A percentile compares a stretch with the other conserved stretches of the same genome.
Conservation (phyloP, 768 basidiomycete genomes). For the Daedalea quercina region DNA sequence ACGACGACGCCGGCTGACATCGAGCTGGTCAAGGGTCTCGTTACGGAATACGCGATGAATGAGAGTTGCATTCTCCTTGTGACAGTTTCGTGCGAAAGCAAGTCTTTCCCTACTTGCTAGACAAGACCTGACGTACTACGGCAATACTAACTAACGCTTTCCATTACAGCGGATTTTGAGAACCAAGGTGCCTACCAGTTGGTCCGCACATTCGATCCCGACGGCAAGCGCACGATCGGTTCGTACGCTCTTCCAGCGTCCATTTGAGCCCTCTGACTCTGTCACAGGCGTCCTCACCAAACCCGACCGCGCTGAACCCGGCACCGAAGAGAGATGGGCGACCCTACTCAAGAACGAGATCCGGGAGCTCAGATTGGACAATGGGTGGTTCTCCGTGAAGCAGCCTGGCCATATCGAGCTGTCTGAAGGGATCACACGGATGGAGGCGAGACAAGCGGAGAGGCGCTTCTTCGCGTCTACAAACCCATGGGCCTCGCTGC, state of each 20-base stretch:
- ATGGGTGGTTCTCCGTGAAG: constrained; percentile 50
- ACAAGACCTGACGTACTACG: not conserved
- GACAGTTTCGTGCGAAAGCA: constrained; percentile 59
- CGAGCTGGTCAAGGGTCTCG: constrained; percentile 49
- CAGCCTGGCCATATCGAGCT: constrained; percentile 41
- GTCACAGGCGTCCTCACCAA: constrained; percentile 66
- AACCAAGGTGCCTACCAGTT: constrained; percentile 68
- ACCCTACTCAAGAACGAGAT: constrained; percentile 44
- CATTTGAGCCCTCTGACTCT: not conserved
- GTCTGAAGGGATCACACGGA: constrained; percentile 47
- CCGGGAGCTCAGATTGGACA: constrained; percentile 27
- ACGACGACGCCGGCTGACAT: constrained; percentile 50
- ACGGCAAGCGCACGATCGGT: constrained; percentile 70
- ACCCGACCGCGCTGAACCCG: constrained; percentile 55
- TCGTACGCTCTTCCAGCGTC: constrained; percentile 9
- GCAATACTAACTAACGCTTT: too few species aligned
- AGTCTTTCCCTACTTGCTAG: constrained; percentile 10
- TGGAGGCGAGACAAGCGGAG: constrained; percentile 51
- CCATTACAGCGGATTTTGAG: constrained; percentile 58
- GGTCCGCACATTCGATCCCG: constrained; percentile 49
- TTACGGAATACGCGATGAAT: constrained; percentile 45
- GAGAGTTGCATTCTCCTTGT: constrained; percentile 55
- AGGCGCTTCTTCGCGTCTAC: constrained; percentile 47
- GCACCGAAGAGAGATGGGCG: constrained; percentile 52
- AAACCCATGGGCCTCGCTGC: constrained; percentile 49